phyloP scores from a whole-genome alignment of 2,329 filamentous ascomycete species.

The Mycogone perniciosa region DNA sequence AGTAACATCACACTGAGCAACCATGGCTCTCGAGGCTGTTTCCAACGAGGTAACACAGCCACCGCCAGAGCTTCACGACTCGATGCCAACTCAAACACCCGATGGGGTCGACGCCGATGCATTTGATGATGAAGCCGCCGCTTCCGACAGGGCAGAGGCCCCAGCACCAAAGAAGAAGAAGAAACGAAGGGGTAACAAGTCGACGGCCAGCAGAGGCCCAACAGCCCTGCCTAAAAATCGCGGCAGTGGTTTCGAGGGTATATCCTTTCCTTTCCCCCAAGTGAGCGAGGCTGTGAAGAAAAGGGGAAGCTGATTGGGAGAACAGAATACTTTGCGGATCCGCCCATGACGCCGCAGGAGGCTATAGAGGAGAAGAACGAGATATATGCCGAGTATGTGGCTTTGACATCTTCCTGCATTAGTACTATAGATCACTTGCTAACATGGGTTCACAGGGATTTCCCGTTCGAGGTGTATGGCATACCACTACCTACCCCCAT shows the following conservation, averaged over 20 bases:
- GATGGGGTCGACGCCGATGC: too few relatives aligned
- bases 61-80: too few relatives aligned
- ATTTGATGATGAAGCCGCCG: too few relatives aligned
- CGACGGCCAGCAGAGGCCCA: conserved; percentile 27
- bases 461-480: conserved; percentile 51
- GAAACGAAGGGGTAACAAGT: conserved; percentile 17
- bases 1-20: too few relatives aligned
- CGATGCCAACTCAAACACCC: too few relatives aligned
- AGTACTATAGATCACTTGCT: conserved; percentile 8
- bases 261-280: not conserved
- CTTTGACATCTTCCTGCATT: not conserved
- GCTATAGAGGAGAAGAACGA: conserved; percentile 54
- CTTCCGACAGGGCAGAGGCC: too few relatives aligned
- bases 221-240: conserved; percentile 37
- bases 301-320: not conserved
- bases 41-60: too few relatives aligned
- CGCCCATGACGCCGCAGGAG: conserved; percentile 67
- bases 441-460: conserved; percentile 31
- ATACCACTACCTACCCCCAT: not conserved
- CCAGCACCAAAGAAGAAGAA: conserved; percentile 14
- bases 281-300: not conserved
- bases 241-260: conserved; percentile 65
- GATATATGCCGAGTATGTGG: conserved; percentile 59
- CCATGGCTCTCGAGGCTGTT: too few relatives aligned
- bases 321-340: conserved; percentile 68